Percentiles rank a stretch among this genome's conserved stretches.
These are phyloP conservation scores for Botrytis fabae DNA, from an alignment of 2,329 filamentous ascomycete species.

Conservation along the genomic window DNA sequence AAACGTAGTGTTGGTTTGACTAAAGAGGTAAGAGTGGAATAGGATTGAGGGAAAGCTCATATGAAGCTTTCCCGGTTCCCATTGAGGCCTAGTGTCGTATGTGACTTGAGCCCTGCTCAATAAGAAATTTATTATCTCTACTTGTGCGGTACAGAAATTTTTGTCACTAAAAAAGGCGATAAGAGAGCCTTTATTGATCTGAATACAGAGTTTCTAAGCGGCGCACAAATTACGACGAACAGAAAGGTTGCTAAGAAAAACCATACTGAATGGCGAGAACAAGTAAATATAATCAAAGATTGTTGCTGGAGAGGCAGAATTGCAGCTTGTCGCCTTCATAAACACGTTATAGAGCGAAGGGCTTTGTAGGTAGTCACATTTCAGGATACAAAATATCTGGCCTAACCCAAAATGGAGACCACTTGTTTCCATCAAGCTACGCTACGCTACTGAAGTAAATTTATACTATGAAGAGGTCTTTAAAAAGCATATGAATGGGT, in stretches of 20 bases:
- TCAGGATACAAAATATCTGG: neutral
- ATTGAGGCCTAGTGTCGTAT: no score
- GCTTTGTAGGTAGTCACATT: fast-evolving
- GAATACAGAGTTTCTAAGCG: neutral
- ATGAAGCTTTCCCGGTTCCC: no score
- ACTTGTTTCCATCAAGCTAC: no score
- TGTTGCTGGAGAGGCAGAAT: neutral
- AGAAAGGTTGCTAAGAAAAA: neutral
- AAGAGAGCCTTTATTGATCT: neutral
- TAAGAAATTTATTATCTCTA: neutral
- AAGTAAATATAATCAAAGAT: fast-evolving
- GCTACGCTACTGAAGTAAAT: no score
- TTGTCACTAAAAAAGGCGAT: no score
- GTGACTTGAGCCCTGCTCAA: no score
- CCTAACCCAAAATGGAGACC: no score
- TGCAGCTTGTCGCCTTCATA: neutral
- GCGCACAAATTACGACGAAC: neutral
- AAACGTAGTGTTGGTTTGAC: no score
- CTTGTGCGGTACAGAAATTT: fast-evolving
- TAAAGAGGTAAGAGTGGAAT: no score
- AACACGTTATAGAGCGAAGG: neutral
- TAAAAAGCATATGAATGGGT: no score
- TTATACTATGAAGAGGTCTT: no score
- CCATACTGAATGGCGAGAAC: neutral
- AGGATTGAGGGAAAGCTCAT: no score